Conservation (phyloP, 108 stramenopile genomes). For the Skeletonema menzelii region DNA sequence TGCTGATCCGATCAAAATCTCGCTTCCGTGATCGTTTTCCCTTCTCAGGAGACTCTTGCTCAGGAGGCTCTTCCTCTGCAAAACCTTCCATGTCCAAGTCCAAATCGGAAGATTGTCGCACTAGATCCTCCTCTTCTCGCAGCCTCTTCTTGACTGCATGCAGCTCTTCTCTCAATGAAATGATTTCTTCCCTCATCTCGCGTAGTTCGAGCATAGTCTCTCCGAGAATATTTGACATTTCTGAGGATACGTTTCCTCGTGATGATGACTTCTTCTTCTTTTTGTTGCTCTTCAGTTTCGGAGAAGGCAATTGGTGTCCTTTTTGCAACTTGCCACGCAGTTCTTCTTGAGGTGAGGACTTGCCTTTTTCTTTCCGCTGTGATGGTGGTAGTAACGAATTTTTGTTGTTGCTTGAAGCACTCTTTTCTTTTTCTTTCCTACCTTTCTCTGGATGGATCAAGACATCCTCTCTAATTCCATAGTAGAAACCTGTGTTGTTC, state of each 20-base stretch:
- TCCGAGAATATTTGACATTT: constrained; percentile 46
- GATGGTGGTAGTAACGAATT: not conserved
- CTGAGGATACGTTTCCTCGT: not conserved
- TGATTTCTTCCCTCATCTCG: constrained; percentile 71
- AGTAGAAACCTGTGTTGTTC: constrained; percentile 52
- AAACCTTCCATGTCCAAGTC: constrained; percentile 5
- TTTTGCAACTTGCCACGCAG: not conserved
- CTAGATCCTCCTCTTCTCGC: constrained; percentile 6
- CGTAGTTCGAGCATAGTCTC: constrained; percentile 72
- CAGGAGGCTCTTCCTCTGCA: constrained; percentile 10
- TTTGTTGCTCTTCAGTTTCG: not conserved
- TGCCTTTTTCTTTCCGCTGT: not conserved
- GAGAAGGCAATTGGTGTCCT: not conserved
- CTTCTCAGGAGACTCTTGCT: constrained; percentile 10
- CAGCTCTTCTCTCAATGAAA: constrained; percentile 69
- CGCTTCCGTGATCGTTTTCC: constrained; percentile 22
- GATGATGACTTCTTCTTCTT: not conserved
- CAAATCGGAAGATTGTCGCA: not conserved
- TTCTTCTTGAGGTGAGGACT: not conserved
- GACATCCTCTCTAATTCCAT: constrained; percentile 45
- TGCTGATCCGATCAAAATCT: constrained; percentile 60
- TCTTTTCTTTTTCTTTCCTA: not conserved
- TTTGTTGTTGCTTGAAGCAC: not conserved
- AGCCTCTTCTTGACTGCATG: constrained; percentile 50
- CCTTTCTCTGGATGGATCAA: not conserved